Evolutionary conservation across 176 grass and related monocot genomes (phyloP).

Genomic region (Rhipidocladum racemiflorum): DNA sequence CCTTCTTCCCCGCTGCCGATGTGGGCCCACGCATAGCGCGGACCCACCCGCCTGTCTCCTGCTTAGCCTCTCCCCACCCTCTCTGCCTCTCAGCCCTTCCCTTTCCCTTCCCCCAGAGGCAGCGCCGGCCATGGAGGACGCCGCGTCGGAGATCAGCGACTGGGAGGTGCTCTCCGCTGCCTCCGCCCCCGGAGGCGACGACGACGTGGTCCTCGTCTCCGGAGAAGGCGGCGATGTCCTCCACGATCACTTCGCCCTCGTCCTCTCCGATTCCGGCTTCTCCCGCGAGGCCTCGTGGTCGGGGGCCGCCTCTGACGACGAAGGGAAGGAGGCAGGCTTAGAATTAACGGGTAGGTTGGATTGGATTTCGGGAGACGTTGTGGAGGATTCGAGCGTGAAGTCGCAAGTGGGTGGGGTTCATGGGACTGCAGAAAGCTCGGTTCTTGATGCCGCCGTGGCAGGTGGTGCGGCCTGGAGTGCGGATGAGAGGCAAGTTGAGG

Average conservation of each 20-base stretch:
- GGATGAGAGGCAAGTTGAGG: background rate
- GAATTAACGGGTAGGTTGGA: background rate
- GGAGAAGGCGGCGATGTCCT: constrained; percentile 30
- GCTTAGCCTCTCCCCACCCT: background rate
- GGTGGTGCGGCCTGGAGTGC: background rate
- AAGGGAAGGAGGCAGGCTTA: background rate
- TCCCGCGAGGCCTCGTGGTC: background rate
- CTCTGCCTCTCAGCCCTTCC: background rate
- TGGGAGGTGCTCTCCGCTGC: constrained; percentile 53
- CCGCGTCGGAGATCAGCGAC: constrained; percentile 43
- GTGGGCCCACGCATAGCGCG: too few relatives aligned
- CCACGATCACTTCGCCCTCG: constrained; percentile 43
- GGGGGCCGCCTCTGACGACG: background rate
- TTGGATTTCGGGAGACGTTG: background rate
- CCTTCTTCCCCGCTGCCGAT: too few relatives aligned
- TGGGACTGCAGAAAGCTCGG: background rate
- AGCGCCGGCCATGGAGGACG: constrained; percentile 40
- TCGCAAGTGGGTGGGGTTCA: background rate
- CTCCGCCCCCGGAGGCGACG: constrained; percentile 23
- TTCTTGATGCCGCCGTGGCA: background rate
- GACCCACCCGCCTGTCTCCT: background rate
- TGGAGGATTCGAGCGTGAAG: background rate
- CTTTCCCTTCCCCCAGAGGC: background rate
- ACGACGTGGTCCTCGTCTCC: background rate
- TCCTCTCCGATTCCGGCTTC: background rate